Conservation (phyloP, 441 rosid genomes). For the Biscutella auriculata region DNA sequence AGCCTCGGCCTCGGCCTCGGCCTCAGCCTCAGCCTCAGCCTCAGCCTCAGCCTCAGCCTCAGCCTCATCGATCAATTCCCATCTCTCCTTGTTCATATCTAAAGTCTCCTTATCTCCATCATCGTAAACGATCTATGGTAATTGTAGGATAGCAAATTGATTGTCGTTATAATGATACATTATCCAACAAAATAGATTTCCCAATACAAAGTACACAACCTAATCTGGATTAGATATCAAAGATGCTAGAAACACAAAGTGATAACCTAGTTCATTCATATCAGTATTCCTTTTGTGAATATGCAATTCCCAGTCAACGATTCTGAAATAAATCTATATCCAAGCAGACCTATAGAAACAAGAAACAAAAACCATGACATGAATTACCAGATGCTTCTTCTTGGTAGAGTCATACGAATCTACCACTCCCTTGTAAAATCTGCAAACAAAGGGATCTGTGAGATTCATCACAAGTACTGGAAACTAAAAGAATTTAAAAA, state of each 20-base stretch:
- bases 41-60: constrained; percentile 28
- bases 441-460: constrained; percentile 24
- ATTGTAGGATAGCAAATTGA: not conserved
- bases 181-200: not conserved
- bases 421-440: constrained; percentile 62
- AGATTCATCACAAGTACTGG: not conserved
- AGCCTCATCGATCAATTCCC: constrained; percentile 33
- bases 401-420: constrained; percentile 32
- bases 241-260: not conserved
- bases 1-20: too few relatives aligned
- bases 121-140: constrained; percentile 41
- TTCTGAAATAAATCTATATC: not conserved
- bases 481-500: not conserved
- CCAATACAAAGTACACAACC: not conserved
- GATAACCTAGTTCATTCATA: not conserved
- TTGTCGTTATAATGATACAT: too few relatives aligned
- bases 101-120: constrained; percentile 68
- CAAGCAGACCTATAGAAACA: not conserved
- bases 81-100: constrained; percentile 41
- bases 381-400: constrained; percentile 68
- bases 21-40: too few relatives aligned
- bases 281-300: not conserved
- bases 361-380: not conserved
- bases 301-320: not conserved
- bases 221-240: not conserved